A percentile compares a stretch with the other conserved stretches of the same genome.
These are phyloP conservation scores for Backusella luteola DNA, from an alignment of 192 early-diverging fungal genomes.

Conservation along the genomic window DNA sequence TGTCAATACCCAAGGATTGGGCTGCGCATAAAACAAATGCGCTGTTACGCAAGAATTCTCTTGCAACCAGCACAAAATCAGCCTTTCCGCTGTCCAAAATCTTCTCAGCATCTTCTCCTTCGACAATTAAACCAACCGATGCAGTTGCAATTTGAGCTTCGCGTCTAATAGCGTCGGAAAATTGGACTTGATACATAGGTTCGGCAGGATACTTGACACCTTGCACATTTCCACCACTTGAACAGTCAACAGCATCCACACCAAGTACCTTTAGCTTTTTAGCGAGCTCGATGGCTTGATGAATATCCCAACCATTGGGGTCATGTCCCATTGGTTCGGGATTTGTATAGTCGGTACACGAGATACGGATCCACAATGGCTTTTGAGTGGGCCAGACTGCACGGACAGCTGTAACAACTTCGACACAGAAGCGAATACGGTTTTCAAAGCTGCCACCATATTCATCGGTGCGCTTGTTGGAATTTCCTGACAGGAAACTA, in stretches of 20 bases:
- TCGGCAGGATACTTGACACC: constrained; percentile 18
- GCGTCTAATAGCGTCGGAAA: constrained; percentile 51
- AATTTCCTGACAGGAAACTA: constrained; percentile 74
- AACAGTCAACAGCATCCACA: constrained; percentile 84
- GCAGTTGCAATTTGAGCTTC: constrained; percentile 55
- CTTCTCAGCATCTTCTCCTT: constrained; percentile 64
- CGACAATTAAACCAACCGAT: constrained; percentile 75
- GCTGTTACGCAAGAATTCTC: constrained; percentile 69
- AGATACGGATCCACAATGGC: constrained; percentile 85
- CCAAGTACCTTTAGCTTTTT: constrained; percentile 57
- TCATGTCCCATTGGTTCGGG: constrained; percentile 44
- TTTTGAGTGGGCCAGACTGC: constrained; percentile 72
- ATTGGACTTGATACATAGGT: constrained; percentile 67
- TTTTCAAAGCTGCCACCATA: constrained; percentile 94
- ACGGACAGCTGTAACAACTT: constrained; percentile 62
- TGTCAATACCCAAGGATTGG: constrained; percentile 57
- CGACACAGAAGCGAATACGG: constrained; percentile 73
- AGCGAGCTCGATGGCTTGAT: constrained; percentile 70
- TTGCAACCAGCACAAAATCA: constrained; percentile 71
- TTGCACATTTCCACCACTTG: constrained; percentile 65
- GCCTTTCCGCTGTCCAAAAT: constrained; percentile 65
- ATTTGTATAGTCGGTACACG: constrained; percentile 67
- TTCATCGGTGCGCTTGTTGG: constrained; percentile 85
- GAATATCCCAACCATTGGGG: constrained; percentile 63
- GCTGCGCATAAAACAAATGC: constrained; percentile 64